Evolutionary conservation across 257 asterid genomes (phyloP).

Genomic region (Eustoma russellianum): DNA sequence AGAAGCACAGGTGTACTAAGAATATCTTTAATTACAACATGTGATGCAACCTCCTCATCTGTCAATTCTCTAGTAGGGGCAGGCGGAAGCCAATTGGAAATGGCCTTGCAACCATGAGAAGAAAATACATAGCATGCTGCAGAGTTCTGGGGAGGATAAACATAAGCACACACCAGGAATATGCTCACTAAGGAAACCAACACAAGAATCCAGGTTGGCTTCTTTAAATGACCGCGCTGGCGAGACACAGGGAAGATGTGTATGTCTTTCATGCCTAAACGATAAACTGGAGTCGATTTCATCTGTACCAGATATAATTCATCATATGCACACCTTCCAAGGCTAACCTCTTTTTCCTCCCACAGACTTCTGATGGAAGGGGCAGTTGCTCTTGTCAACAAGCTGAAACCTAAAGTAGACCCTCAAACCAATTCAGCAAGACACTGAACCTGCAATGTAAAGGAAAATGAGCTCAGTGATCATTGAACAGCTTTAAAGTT

Average conservation of each 20-base stretch:
- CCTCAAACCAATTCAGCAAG: conserved; percentile 10
- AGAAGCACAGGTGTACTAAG: conserved; percentile 43
- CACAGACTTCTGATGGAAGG: conserved; percentile 3
- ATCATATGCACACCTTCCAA: conserved; percentile 20
- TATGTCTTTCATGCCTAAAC: conserved; percentile 76
- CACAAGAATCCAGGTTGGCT: conserved; percentile 90
- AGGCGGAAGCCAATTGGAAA: conserved; percentile 82
- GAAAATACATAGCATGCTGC: conserved; percentile 85
- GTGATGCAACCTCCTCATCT: conserved; percentile 82
- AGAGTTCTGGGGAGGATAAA: conserved; percentile 79
- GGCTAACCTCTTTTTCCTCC: not conserved
- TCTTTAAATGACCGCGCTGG: conserved; percentile 72
- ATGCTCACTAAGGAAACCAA: conserved; percentile 80
- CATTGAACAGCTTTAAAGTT: no score
- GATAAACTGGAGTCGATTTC: conserved; percentile 86
- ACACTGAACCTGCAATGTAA: conserved; percentile 16
- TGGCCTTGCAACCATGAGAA: conserved; percentile 62
- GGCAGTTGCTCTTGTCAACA: not conserved
- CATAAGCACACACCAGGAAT: conserved; percentile 80
- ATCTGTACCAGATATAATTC: conserved; percentile 57
- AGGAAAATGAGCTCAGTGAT: not conserved
- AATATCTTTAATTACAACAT: conserved; percentile 76
- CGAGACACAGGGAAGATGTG: conserved; percentile 72
- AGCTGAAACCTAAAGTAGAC: conserved; percentile 4
- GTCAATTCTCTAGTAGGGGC: conserved; percentile 66